These are phyloP conservation scores for Articulospora tetracladia DNA, from an alignment of 495 filamentous ascomycete genomes.

Conservation along the genomic window DNA sequence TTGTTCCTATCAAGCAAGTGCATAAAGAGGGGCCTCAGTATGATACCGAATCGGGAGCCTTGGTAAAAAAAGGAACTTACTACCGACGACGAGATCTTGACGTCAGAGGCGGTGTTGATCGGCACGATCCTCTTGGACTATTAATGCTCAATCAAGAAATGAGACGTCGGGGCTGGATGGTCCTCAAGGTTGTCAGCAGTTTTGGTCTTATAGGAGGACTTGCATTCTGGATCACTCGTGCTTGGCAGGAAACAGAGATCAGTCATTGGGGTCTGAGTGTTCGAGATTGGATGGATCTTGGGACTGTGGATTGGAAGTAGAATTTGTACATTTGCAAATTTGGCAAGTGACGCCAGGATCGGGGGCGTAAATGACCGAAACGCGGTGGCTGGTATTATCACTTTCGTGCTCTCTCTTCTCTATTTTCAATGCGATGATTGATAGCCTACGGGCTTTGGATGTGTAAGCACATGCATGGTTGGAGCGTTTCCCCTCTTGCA, in stretches of 20 bases:
- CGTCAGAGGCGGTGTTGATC: conserved; percentile 32
- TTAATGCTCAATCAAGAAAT: conserved; percentile 68
- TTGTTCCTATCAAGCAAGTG: conserved; percentile 42
- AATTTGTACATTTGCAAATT: not conserved
- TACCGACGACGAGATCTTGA: conserved; percentile 4
- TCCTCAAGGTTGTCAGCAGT: conserved; percentile 75
- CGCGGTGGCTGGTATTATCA: not conserved
- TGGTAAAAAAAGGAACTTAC: conserved; percentile 18
- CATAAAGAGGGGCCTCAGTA: conserved; percentile 3
- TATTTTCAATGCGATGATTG: not conserved
- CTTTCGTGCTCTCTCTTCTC: not conserved
- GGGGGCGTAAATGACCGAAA: not conserved
- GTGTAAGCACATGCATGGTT: not conserved
- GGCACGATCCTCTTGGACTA: conserved; percentile 73
- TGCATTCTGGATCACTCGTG: conserved; percentile 49
- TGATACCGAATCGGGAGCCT: conserved; percentile 3
- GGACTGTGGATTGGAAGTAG: not conserved
- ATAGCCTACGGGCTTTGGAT: conserved; percentile 11
- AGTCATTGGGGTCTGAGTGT: conserved; percentile 4
- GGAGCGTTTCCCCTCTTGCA: not conserved
- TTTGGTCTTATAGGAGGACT: conserved; percentile 72
- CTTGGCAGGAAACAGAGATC: conserved; percentile 15
- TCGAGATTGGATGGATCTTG: conserved; percentile 8
- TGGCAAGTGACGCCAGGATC: not conserved
- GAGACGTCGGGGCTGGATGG: conserved; percentile 58